Evolutionary conservation across 495 filamentous ascomycete species (phyloP).

Genomic region (Oleoguttula mirabilis): DNA sequence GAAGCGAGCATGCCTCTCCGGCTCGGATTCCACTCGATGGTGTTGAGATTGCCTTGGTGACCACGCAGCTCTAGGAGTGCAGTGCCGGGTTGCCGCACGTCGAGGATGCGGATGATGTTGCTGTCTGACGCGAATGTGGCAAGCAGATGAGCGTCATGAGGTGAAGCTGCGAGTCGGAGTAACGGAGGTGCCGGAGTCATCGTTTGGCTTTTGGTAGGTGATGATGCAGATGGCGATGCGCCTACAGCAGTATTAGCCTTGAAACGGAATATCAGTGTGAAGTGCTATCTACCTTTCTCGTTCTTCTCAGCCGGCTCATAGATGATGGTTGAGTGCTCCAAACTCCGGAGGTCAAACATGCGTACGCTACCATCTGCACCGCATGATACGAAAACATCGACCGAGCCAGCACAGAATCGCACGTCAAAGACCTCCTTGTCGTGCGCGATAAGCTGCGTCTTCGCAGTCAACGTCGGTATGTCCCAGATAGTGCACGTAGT

Average conservation of each 20-base stretch:
- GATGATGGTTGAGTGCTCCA: constrained; percentile 98
- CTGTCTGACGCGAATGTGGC: constrained; percentile 94
- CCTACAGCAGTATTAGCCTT: constrained; percentile 12
- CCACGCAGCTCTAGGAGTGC: constrained; percentile 88
- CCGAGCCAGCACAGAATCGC: constrained; percentile 88
- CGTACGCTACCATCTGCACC: constrained; percentile 95
- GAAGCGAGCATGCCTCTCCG: constrained; percentile 81
- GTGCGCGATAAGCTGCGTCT: constrained; percentile 96
- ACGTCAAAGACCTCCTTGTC: constrained; percentile 99
- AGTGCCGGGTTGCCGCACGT: constrained; percentile 92
- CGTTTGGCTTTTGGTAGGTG: constrained; percentile 42
- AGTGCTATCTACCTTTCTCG: constrained; percentile 53
- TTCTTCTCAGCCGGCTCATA: constrained; percentile 90
- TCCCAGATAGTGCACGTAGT: constrained; percentile 99
- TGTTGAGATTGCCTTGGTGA: constrained; percentile 76
- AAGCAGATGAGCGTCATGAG: constrained; percentile 88
- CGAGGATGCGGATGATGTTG: constrained; percentile 84
- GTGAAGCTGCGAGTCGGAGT: constrained; percentile 82
- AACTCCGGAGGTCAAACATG: constrained; percentile 95
- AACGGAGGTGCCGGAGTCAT: constrained; percentile 60
- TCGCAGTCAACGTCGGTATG: constrained; percentile 92
- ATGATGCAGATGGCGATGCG: constrained; percentile 31
- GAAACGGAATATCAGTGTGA: neutral
- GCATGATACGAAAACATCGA: constrained; percentile 95
- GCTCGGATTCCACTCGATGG: constrained; percentile 87